Base-by-base conservation (phyloP, 2,329 filamentous ascomycete genomes). In the Aspergillus ustus region DNA sequence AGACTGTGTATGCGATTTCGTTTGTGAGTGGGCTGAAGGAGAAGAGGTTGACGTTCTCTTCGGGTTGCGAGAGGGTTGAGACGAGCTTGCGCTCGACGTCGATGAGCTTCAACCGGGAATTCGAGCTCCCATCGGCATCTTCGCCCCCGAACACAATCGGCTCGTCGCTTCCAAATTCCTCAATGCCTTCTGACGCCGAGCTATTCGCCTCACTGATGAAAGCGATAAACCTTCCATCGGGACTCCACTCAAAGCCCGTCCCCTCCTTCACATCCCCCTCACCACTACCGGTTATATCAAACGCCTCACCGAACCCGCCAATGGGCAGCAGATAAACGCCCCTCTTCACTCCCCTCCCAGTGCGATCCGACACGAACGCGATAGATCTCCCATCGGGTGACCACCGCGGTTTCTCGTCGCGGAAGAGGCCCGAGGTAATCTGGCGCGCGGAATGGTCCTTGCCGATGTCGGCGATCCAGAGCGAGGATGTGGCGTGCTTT, bases 371-470 rank as follows among this genome's bases (percentile, higher is more conserved):
- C 11, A 56, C 25, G 28, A 63, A 63, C 0, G 60, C 56, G 17
- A 63, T 63, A 15, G 19, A 52, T 15, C 45, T 25, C 13, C 52
- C 60, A 43, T 50, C 52, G 19, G 56, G 56, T 29, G 52, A 57
- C 56, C 52, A 63, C 31, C n/a, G 49, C 17, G 57, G 46, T 8
- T 44, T 29, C 20, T 57, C 56, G 5, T 63, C 60, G 34, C 46
- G 46, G 48, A 59, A 63, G 7, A 59, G n/a, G 3, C 60, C 57
- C 1, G 60, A 56, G 8, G 56, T 63, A 19, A 63, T 40, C 52
- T 60, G 52, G 11, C 52, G 60, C 22, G 56, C 57, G 17, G 55
- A 56, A 25, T 62, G 52, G 9, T 62, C 46, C 2, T 52, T 22
- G 1, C 56, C 52, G 19, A 59, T 19, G 29, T 59, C 52, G 1